Conservation (phyloP, 352 stramenopile species). For the Globisporangium yorkense region DNA sequence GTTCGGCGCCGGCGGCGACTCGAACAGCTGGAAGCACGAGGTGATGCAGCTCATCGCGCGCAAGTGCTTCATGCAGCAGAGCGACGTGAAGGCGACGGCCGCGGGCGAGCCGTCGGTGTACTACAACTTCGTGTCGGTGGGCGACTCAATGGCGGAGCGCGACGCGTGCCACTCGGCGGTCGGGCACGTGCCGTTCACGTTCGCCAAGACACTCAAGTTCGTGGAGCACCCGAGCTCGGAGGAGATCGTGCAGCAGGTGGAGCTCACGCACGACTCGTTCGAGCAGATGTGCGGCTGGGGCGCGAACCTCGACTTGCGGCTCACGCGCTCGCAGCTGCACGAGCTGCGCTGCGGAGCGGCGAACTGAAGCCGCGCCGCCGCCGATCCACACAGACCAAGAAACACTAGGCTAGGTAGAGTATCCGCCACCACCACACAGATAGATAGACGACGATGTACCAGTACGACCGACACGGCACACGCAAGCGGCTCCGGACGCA, state of each 20-base stretch:
- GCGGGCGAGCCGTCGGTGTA: conserved; percentile 24
- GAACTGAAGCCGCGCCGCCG: conserved; percentile 3
- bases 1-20: conserved; percentile 70
- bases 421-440: not conserved
- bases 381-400: not conserved
- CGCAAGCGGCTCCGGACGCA: not conserved
- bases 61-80: conserved; percentile 63
- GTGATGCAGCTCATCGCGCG: conserved; percentile 83
- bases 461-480: not conserved
- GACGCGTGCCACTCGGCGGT: conserved; percentile 76
- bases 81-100: conserved; percentile 3
- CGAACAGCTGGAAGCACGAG: conserved; percentile 78
- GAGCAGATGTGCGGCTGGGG: conserved; percentile 83
- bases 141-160: conserved; percentile 84
- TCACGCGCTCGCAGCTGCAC: conserved; percentile 71
- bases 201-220: conserved; percentile 87
- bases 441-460: conserved; percentile 1
- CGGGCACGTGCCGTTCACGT: conserved; percentile 51
- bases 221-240: conserved; percentile 73
- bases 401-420: conserved; percentile 14
- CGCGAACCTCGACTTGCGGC: conserved; percentile 65
- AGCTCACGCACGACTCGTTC: conserved; percentile 79
- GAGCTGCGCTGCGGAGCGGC: conserved; percentile 43
- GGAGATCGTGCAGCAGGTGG: conserved; percentile 81
- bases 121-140: conserved; percentile 81